Conservation (phyloP, 208 protist species). For the Leishmania aethiopica region DNA sequence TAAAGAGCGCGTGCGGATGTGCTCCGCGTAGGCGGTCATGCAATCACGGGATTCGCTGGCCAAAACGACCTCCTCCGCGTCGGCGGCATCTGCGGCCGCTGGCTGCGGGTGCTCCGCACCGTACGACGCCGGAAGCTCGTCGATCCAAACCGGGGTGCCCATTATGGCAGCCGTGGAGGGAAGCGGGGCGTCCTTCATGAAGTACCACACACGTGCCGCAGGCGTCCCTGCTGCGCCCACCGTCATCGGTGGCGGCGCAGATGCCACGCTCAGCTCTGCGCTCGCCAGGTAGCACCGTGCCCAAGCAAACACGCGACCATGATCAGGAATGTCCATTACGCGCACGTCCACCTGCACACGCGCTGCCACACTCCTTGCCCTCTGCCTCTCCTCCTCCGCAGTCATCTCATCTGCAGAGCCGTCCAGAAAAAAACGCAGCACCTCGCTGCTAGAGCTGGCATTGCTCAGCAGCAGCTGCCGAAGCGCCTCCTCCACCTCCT, state of each 20-base stretch:
- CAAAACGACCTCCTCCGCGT: not conserved
- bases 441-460: conserved; percentile 15
- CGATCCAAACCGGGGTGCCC: conserved; percentile 26
- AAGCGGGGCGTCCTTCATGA: conserved; percentile 22
- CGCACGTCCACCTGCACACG: conserved; percentile 25
- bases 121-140: conserved; percentile 14
- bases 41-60: not conserved
- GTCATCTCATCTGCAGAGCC: not conserved
- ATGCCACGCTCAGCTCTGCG: not conserved
- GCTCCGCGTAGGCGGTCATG: conserved; percentile 9
- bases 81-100: not conserved
- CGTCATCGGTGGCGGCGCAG: not conserved
- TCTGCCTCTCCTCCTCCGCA: conserved; percentile 15
- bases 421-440: conserved; percentile 20
- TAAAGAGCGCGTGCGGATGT: conserved; percentile 22
- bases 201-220: conserved; percentile 43
- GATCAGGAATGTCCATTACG: conserved; percentile 35
- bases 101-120: not conserved
- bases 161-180: conserved; percentile 14
- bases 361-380: conserved; percentile 7
- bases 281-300: conserved; percentile 11
- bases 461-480: conserved; percentile 13
- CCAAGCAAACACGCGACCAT: conserved; percentile 33
- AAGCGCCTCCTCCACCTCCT: conserved; percentile 36
- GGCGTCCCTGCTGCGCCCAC: not conserved